Base-by-base conservation (phyloP, 345 rosid genomes). In the Bruguiera sexangula region DNA sequence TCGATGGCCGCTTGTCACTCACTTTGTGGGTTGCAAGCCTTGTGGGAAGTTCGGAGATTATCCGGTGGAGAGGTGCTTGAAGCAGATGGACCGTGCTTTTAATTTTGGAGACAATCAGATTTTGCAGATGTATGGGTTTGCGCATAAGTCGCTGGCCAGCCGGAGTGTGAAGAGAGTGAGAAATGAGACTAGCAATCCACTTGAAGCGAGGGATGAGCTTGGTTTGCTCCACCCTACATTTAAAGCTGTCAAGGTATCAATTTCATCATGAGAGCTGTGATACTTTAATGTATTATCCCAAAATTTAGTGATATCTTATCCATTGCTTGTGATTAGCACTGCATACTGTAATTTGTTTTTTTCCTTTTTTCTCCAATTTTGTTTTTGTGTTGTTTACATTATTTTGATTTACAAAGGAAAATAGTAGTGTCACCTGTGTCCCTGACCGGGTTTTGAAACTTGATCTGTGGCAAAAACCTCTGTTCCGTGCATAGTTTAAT, bases 21-120 rank as follows among this genome's bases (percentile, higher is more conserved):
- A 89, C 76, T 89, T 89, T 20, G 91, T 87, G 65, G 96, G 96
- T 50, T 89, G 96, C 73, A 87, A 89, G 78, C 96, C 92, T 55
- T 89, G 96, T 71, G 90, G 88, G 20, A 87, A 87, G 63, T 82
- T 87, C 9, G 86, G 89, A 16, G 88, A 86, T 79, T 83, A 86
- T 70, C 82, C 91, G 2, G 89, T 87, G 18, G 88, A 89, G 72
- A 73, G 85, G 67, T 89, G 93, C 79, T 75, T 86, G 70, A 76
- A 81, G 82, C 91, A 89, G 75, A 89, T 89, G 91, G 96, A 89
- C 26, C 80, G 88, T 37, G 93, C 96, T 0, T 87, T 89, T 63
- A 86, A 83, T 67, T 87, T 89, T 62, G 96, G 84, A 5, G 96
- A 90, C 48, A 86, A 85, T 72, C 93, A 88, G 72, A 81, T 90